Base-by-base conservation (phyloP, 2,329 filamentous ascomycete genomes). In the Fusarium marasasianum region DNA sequence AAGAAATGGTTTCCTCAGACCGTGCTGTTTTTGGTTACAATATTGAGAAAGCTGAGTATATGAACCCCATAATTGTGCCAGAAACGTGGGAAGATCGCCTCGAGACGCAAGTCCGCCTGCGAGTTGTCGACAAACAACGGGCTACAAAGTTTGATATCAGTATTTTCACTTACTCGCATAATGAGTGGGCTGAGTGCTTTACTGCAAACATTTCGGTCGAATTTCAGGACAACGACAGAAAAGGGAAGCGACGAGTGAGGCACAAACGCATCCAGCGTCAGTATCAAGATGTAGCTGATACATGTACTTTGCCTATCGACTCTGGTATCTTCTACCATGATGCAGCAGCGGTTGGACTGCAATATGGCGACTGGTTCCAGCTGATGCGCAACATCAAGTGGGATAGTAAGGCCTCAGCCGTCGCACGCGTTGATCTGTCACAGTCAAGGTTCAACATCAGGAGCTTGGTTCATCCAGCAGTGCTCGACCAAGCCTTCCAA, bases 351-450 rank as follows among this genome's bases (percentile, higher is more conserved):
- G 29, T 14, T 33, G 61, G 65, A 1, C 54, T 68, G 3, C 54
- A 55, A 18, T 69, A 69, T 45, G 54, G 54, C 1, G 31, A 66
- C 11, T 55, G 41, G 41, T 69, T 69, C n/a, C 41, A 44, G 20
- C 20, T 61, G 4, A 26, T 54, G 14, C 38, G 20, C 6, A 8
- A 35, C 22, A 54, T 69, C 15, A 13, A 41, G 4, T 69, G 62
- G 54, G 29, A 69, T 3, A 18, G 22, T 1, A 24, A 51, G 22
- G 13, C 17, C 4, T 56, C 37, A 9, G 38, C 62, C 0, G 31
- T 50, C 5, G 62, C 48, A 4, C 17, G 4, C 2, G 18, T 43
- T 18, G 26, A 51, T 40, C 5, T 69, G 3, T 6, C 29, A 0
- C 18, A n/a, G 5, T 7, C 29, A 17, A 48, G 35, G 9, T 31